A percentile compares a stretch with the other conserved stretches of the same genome.
Conservation (phyloP, 768 basidiomycete genomes). For the Pleurotus platypus region DNA sequence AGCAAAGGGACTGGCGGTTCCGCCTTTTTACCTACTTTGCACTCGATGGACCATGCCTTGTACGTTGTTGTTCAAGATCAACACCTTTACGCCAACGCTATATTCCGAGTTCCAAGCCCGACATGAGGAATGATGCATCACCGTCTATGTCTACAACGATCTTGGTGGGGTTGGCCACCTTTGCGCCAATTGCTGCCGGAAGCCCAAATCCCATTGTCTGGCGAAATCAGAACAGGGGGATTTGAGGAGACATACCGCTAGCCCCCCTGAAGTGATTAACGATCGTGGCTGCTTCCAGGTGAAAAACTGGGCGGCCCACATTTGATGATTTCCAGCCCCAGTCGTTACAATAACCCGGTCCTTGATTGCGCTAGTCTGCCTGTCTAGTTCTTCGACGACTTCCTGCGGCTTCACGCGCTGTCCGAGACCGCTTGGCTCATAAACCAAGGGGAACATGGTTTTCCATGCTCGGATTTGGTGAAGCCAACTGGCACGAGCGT, state of each 20-base stretch:
- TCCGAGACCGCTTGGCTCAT: constrained; percentile 53
- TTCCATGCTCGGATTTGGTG: constrained; percentile 83
- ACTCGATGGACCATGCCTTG: constrained; percentile 99
- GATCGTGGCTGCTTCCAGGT: constrained; percentile 85
- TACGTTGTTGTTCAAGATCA: constrained; percentile 94
- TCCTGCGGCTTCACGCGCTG: constrained; percentile 92
- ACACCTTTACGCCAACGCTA: constrained; percentile 90
- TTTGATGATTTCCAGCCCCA: constrained; percentile 99
- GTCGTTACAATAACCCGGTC: constrained; percentile 86
- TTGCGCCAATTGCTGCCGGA: constrained; percentile 92
- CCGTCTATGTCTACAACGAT: constrained; percentile 96
- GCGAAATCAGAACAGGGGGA: neutral
- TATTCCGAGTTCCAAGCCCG: constrained; percentile 98
- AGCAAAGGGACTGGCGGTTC: too few relatives aligned
- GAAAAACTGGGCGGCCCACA: constrained; percentile 97
- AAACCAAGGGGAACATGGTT: constrained; percentile 85
- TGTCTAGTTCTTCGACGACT: constrained; percentile 89
- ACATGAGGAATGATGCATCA: constrained; percentile 99
- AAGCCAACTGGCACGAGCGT: constrained; percentile 78
- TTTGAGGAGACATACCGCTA: constrained; percentile 62
- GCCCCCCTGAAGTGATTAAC: constrained; percentile 91
- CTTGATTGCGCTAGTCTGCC: constrained; percentile 73
- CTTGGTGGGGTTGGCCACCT: constrained; percentile 92
- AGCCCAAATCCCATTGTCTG: constrained; percentile 99
- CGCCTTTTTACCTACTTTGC: constrained; percentile 62